Evolutionary conservation across 164 flowering plant species (phyloP).

Genomic region (Annona cherimola): DNA sequence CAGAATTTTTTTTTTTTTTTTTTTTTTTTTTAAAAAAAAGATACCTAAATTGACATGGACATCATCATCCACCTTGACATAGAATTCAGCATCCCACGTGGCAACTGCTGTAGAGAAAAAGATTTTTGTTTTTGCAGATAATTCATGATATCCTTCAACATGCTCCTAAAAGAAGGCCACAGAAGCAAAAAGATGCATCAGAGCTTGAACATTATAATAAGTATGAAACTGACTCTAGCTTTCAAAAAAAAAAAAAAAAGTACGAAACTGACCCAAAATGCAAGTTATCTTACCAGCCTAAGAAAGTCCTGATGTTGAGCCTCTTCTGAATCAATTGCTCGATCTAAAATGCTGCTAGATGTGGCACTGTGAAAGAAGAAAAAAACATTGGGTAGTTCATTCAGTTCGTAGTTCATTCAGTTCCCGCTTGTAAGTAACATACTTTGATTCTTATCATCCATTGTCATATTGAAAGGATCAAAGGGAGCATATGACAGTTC

Average conservation of each 20-base stretch:
- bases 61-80: conserved; percentile 92
- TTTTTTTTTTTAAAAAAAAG: too few relatives aligned
- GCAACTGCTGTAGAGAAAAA: conserved; percentile 87
- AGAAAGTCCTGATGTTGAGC: conserved; percentile 76
- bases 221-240: neutral
- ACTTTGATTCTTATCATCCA: neutral
- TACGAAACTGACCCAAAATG: neutral
- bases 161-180: conserved; percentile 52
- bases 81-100: conserved; percentile 91
- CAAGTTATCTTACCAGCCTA: conserved; percentile 48
- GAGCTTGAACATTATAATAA: too few relatives aligned
- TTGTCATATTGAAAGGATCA: neutral
- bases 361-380: conserved; percentile 78
- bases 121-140: conserved; percentile 86
- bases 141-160: conserved; percentile 87
- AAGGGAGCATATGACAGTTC: neutral
- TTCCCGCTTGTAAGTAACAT: neutral
- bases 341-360: conserved; percentile 72
- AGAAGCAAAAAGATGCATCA: too few relatives aligned
- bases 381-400: conserved; percentile 15
- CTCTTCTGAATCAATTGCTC: conserved; percentile 79
- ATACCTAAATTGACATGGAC: conserved; percentile 90
- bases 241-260: neutral
- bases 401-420: too few relatives aligned
- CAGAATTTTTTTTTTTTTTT: too few relatives aligned